Base-by-base conservation (phyloP, 805 yeast species). In the Yarrowia keelungensis region DNA sequence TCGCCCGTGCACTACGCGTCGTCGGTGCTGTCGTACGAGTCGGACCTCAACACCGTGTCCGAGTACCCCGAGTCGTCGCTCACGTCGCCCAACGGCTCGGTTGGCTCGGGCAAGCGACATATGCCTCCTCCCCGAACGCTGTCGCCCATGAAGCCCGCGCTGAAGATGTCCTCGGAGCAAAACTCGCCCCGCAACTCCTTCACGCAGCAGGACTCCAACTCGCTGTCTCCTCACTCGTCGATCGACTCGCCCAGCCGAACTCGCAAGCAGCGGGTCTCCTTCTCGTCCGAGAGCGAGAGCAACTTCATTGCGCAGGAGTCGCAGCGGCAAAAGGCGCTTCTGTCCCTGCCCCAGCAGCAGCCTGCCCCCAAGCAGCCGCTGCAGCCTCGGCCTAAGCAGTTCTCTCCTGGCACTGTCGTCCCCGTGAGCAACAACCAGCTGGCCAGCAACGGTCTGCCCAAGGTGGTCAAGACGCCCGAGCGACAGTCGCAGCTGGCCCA, bases 121-220 rank as follows among this genome's bases (percentile, higher is more conserved):
- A 70, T 69, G 43, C 76, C 76, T 11, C 75, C 74, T 7, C 47
- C 67, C 7, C 45, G 67, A 10, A 71, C 75, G 7, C 69, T 69
- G 32, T 75, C 79, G 32, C 80, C 80, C 19, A 74, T 75, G 50
- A 75, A 76, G 38, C 75, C 80, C 0, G 79, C 80, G 7, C 69
- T 77, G 62, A 73, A 75, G 43, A 74, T 72, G 35, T 45, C 70
- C 9, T 26, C 32, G 32, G 32, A 26, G 32, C 32, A 26, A 26
- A 56, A 59, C 67, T 39, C 45, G 67, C 19, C 66, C 71, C 19
- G 67, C 65, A 12, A 59, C 70, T 47, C 70, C 61, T 14, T 72
- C 72, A 22, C 62, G 5, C 46, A 41, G 46, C 46, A 41, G 46
- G 65, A 67, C 39, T 9, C 36, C 35, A 51, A 66, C 49, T 69